A percentile compares a stretch with the other conserved stretches of the same genome.
These are phyloP conservation scores for Pseudoscleropodium purum DNA, from an alignment of 225 moss, liverwort and hornwort genomes.

Conservation along the genomic window DNA sequence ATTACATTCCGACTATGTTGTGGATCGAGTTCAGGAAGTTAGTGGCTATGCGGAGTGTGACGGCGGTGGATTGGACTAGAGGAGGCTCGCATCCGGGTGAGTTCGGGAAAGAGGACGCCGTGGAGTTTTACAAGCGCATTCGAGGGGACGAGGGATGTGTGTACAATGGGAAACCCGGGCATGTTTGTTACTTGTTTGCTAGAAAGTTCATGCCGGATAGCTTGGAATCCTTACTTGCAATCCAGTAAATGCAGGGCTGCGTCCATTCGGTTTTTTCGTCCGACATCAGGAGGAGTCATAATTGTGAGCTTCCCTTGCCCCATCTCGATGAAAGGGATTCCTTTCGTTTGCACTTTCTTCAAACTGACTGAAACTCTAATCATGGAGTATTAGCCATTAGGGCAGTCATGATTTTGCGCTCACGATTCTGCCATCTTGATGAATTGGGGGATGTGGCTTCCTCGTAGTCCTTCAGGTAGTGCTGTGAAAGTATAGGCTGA, in stretches of 20 bases:
- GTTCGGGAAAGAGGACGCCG: conserved; percentile 30
- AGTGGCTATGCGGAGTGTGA: conserved; percentile 43
- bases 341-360: not conserved
- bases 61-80: conserved; percentile 46
- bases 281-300: not conserved
- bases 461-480: not conserved
- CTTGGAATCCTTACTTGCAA: conserved; percentile 26
- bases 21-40: conserved; percentile 26
- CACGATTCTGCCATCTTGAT: not conserved
- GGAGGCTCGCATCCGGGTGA: conserved; percentile 44
- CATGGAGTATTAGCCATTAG: not conserved
- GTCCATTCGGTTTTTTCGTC: not conserved
- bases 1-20: conserved; percentile 56
- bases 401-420: not conserved
- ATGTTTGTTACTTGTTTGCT: conserved; percentile 43
- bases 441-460: not conserved
- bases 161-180: conserved; percentile 30
- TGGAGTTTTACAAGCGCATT: conserved; percentile 20
- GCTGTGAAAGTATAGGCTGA: not conserved
- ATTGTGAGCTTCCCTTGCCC: not conserved
- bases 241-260: not conserved
- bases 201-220: conserved; percentile 46
- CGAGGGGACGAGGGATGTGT: conserved; percentile 12
- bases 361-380: not conserved
- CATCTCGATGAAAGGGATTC: not conserved